Evolutionary conservation across 2,329 filamentous ascomycete species (phyloP).

Genomic region (Diaporthe batatas): DNA sequence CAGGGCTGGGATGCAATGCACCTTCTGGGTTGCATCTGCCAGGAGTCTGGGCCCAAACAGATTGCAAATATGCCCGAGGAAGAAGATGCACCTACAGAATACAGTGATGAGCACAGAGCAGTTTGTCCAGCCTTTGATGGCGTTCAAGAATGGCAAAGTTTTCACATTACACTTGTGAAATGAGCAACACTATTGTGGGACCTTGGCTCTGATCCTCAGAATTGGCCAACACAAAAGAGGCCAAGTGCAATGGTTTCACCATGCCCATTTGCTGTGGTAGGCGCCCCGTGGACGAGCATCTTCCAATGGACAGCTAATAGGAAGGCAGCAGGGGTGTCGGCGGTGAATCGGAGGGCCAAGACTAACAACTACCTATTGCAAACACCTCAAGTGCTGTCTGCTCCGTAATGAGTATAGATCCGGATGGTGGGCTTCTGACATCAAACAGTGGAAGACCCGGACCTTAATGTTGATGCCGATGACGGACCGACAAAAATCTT

Average conservation of each 20-base stretch:
- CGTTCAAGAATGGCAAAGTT: too few species aligned
- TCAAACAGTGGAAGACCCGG: conserved; percentile 5
- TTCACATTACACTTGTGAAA: too few species aligned
- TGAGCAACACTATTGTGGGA: not conserved
- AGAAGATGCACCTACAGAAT: too few species aligned
- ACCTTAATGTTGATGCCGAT: conserved; percentile 22
- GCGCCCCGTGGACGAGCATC: not conserved
- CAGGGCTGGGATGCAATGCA: too few species aligned
- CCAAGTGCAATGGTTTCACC: conserved; percentile 4
- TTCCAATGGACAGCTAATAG: not conserved
- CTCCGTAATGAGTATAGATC: not conserved
- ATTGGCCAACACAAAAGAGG: not conserved
- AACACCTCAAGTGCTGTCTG: not conserved
- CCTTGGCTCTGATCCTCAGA: too few species aligned
- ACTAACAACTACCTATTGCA: not conserved
- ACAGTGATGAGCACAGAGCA: too few species aligned
- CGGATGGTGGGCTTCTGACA: not conserved
- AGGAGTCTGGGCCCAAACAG: too few species aligned
- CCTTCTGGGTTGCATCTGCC: too few species aligned
- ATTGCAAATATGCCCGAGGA: too few species aligned
- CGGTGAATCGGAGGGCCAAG: conserved; percentile 18
- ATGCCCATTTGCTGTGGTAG: not conserved
- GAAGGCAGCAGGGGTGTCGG: not conserved
- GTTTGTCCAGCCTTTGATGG: too few species aligned
- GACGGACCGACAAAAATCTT: conserved; percentile 33